Conservation (phyloP, 768 basidiomycete genomes). For the Hemileccinum impolitum region DNA sequence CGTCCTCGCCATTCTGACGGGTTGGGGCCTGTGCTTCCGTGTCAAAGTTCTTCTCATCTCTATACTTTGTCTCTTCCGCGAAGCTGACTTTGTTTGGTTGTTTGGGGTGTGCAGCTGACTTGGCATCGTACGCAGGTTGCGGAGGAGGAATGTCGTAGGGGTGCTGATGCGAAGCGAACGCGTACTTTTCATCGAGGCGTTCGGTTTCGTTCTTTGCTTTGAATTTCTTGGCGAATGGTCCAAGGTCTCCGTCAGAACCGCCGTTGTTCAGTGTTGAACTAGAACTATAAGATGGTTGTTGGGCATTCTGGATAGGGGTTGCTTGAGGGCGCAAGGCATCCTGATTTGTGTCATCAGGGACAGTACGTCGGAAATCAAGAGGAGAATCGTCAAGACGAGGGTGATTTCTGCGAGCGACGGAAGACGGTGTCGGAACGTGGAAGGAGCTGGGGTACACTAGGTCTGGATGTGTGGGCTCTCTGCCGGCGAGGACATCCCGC, state of each 20-base stretch:
- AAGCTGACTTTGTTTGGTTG: slow-evolving; percentile 40
- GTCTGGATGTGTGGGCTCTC: slow-evolving; percentile 4
- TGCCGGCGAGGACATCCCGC: neutral
- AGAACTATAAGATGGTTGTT: slow-evolving; percentile 36
- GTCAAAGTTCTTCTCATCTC: slow-evolving; percentile 18
- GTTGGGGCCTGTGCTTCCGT: slow-evolving; percentile 21
- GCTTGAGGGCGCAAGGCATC: slow-evolving; percentile 11
- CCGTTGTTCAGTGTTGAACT: slow-evolving; percentile 36
- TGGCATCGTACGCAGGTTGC: slow-evolving; percentile 36
- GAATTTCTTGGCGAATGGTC: slow-evolving; percentile 15
- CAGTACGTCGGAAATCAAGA: neutral
- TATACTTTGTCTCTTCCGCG: slow-evolving; percentile 22
- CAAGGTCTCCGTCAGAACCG: slow-evolving; percentile 17
- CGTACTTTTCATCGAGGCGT: slow-evolving; percentile 39
- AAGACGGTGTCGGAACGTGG: slow-evolving; percentile 6
- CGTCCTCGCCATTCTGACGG: slow-evolving; percentile 4
- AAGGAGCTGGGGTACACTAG: slow-evolving; percentile 5
- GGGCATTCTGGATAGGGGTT: slow-evolving; percentile 17
- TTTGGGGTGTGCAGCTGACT: slow-evolving; percentile 4
- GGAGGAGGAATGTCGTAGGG: slow-evolving; percentile 62
- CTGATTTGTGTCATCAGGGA: slow-evolving; percentile 4
- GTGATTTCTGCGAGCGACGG: neutral
- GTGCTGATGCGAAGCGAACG: slow-evolving; percentile 55
- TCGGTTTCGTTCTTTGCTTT: slow-evolving; percentile 10
- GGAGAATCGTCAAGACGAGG: neutral